Conservation (phyloP, 108 stramenopile genomes). For the Cylindrotheca fusiformis region DNA sequence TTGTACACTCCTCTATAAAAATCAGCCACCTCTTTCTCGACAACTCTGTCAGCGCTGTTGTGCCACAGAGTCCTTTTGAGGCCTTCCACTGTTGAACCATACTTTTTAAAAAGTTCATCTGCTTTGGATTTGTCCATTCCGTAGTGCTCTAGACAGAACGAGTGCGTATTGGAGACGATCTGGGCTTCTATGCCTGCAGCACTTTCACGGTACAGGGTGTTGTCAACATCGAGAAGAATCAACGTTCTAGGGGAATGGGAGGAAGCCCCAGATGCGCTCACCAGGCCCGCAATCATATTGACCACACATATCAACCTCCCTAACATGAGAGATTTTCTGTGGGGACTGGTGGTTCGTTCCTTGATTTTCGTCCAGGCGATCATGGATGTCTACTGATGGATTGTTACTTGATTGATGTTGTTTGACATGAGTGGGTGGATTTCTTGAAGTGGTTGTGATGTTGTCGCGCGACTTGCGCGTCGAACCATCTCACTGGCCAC, state of each 20-base stretch:
- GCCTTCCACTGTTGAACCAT: conserved; percentile 85
- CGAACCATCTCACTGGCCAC: no score
- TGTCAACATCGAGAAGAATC: conserved; percentile 79
- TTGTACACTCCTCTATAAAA: conserved; percentile 69
- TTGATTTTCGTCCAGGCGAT: no score
- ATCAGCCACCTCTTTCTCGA: conserved; percentile 21
- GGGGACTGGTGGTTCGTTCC: no score
- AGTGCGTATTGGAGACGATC: conserved; percentile 69
- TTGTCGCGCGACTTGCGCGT: no score
- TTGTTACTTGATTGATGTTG: no score
- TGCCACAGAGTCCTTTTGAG: conserved; percentile 47
- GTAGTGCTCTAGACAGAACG: conserved; percentile 50
- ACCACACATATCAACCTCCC: no score
- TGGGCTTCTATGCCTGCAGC: conserved; percentile 68
- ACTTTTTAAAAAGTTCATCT: conserved; percentile 56
- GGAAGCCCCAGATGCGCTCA: not conserved
- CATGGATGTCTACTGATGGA: no score
- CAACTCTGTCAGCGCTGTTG: conserved; percentile 11
- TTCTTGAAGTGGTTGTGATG: no score
- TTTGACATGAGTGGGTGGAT: no score
- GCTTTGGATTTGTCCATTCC: conserved; percentile 51
- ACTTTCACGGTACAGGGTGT: conserved; percentile 69
- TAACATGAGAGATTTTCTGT: no score
- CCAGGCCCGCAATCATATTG: no score
- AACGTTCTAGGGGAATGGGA: not conserved